Percentiles rank a stretch among this genome's conserved stretches.
These are phyloP conservation scores for Scolecobasidium constrictum DNA, from an alignment of 2,329 filamentous ascomycete species.

Conservation along the genomic window DNA sequence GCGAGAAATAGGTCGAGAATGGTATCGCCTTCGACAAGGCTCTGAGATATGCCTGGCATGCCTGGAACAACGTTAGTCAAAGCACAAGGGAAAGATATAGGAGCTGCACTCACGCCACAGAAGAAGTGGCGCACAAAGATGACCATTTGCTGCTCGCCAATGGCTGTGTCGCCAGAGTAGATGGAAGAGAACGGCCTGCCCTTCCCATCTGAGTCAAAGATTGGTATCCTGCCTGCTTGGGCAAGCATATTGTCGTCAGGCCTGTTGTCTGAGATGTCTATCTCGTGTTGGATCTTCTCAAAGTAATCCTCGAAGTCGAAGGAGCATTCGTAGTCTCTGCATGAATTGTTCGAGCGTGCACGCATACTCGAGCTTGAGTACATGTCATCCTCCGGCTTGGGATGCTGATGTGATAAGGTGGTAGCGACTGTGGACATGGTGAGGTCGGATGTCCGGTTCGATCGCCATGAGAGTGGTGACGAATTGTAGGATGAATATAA, in stretches of 20 bases:
- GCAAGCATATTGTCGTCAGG: neutral
- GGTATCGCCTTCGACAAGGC: slow-evolving; percentile 51
- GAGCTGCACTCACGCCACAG: slow-evolving; percentile 53
- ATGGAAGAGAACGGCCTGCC: slow-evolving; percentile 25
- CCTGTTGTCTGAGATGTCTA: slow-evolving; percentile 1
- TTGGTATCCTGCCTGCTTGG: slow-evolving; percentile 14
- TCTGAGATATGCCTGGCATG: slow-evolving; percentile 66
- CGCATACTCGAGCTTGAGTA: neutral
- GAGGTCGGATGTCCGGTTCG: neutral
- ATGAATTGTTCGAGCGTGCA: neutral
- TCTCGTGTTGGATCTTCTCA: slow-evolving; percentile 3
- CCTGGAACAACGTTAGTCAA: slow-evolving; percentile 33
- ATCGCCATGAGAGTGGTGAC: neutral
- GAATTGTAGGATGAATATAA: neutral
- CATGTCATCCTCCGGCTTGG: neutral
- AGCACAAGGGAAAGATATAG: neutral
- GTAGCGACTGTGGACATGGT: neutral
- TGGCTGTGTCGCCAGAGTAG: slow-evolving; percentile 20
- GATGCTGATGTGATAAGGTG: neutral
- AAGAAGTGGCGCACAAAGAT: slow-evolving; percentile 74
- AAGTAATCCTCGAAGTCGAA: neutral
- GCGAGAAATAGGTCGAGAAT: slow-evolving; percentile 29
- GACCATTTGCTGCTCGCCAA: slow-evolving; percentile 44
- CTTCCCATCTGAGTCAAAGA: slow-evolving; percentile 24
- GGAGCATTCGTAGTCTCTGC: neutral